Evolutionary conservation across 2,329 filamentous ascomycete genomes (phyloP).

Genomic region (Bipolaris cookei): DNA sequence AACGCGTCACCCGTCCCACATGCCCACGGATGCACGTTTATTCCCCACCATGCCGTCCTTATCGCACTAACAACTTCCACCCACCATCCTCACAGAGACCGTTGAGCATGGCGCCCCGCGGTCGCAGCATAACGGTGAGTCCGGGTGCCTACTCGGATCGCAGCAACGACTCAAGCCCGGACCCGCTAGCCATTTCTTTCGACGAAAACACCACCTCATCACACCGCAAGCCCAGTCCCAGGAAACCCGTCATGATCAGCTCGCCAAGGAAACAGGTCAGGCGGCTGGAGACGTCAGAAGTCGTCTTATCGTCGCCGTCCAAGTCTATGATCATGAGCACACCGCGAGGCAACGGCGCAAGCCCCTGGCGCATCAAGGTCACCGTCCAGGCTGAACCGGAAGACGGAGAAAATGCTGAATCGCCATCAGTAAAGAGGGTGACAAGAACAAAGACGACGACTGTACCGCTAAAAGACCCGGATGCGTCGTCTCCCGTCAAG

Average conservation of each 20-base stretch:
- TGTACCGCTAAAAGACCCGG: constrained; percentile 51
- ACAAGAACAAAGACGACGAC: constrained; percentile 48
- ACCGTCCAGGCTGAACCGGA: constrained; percentile 57
- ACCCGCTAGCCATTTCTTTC: constrained; percentile 44
- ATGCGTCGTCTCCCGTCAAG: constrained; percentile 47
- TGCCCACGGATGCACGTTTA: constrained; percentile 19
- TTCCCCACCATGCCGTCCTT: constrained; percentile 21
- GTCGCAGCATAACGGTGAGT: constrained; percentile 22
- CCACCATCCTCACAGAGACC: constrained; percentile 14
- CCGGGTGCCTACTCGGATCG: constrained; percentile 23
- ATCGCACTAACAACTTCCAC: constrained; percentile 19
- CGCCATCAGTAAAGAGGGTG: constrained; percentile 37
- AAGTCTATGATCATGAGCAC: constrained; percentile 56
- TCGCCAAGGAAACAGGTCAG: constrained; percentile 43
- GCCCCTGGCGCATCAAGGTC: constrained; percentile 58
- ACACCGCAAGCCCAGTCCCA: constrained; percentile 29
- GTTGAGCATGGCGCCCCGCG: constrained; percentile 35
- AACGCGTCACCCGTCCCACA: constrained; percentile 21
- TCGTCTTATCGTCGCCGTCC: constrained; percentile 46
- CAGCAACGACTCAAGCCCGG: constrained; percentile 46
- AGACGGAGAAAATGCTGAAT: constrained; percentile 39
- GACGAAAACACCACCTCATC: constrained; percentile 31
- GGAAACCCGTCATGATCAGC: constrained; percentile 33
- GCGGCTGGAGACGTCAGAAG: constrained; percentile 23
- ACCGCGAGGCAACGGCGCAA: constrained; percentile 46